Conservation (phyloP, 192 early-diverging fungal genomes). For the Coemansia sp. region DNA sequence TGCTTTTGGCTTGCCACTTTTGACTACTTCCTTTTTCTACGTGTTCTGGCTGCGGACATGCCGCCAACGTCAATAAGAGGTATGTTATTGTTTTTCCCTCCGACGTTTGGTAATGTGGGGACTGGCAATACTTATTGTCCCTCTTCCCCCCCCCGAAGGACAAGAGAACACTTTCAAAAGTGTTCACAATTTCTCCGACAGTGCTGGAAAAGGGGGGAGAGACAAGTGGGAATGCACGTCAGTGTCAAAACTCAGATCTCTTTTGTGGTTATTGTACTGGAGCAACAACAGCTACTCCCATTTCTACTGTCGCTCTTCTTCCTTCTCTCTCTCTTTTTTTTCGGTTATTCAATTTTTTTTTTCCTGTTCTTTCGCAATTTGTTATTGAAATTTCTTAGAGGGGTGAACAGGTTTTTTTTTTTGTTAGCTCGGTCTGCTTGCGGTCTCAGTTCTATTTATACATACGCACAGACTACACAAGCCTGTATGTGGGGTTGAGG, state of each 20-base stretch:
- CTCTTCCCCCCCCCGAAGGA: neutral
- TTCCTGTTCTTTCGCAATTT: neutral
- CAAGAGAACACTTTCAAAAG: neutral
- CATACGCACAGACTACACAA: neutral
- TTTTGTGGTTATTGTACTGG: neutral
- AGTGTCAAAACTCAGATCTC: neutral
- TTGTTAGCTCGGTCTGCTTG: neutral
- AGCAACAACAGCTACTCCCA: neutral
- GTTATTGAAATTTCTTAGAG: conserved; percentile 3
- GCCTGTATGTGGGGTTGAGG: neutral
- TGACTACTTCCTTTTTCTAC: neutral
- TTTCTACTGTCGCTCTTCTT: neutral
- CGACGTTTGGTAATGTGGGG: conserved; percentile 1
- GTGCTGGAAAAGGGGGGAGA: neutral
- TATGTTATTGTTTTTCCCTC: neutral
- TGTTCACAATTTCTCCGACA: neutral
- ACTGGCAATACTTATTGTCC: neutral
- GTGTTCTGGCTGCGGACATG: neutral
- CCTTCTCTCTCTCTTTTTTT: neutral
- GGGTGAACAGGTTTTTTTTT: neutral
- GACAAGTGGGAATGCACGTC: neutral
- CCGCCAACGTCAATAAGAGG: neutral
- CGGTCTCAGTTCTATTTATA: conserved; percentile 2
- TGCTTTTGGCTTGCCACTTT: neutral
- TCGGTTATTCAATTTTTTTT: neutral